A percentile compares a stretch with the other conserved stretches of the same genome.
Conservation (phyloP, 495 filamentous ascomycete species). For the Neurospora cerealis region DNA sequence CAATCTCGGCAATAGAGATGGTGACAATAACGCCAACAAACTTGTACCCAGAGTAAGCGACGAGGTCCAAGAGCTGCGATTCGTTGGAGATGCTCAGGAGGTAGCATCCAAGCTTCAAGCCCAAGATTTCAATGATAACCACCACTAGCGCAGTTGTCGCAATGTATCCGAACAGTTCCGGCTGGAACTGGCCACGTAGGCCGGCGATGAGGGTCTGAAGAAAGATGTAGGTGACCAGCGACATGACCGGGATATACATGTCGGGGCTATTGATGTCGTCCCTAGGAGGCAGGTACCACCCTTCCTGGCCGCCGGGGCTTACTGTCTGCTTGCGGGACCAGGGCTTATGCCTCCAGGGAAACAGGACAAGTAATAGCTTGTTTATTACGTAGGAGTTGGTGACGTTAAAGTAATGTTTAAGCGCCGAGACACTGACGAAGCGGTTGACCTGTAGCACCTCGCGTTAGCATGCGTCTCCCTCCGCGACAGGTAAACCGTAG, state of each 20-base stretch:
- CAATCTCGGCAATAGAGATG: slow-evolving; percentile 62
- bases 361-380: slow-evolving; percentile 82
- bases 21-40: slow-evolving; percentile 94
- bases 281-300: slow-evolving; percentile 85
- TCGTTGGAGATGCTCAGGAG: slow-evolving; percentile 83
- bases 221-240: slow-evolving; percentile 93
- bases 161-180: slow-evolving; percentile 81
- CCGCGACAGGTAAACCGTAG: background rate
- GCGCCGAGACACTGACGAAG: slow-evolving; percentile 79
- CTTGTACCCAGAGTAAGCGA: slow-evolving; percentile 97
- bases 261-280: slow-evolving; percentile 97
- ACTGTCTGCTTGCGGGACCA: slow-evolving; percentile 72
- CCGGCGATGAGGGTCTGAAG: slow-evolving; percentile 83
- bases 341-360: slow-evolving; percentile 93
- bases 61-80: slow-evolving; percentile 77
- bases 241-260: slow-evolving; percentile 97
- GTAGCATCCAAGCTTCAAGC: slow-evolving; percentile 86
- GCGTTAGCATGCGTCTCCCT: background rate
- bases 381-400: slow-evolving; percentile 83
- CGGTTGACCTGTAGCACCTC: slow-evolving; percentile 60
- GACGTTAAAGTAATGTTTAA: slow-evolving; percentile 98
- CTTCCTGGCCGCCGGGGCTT: slow-evolving; percentile 59
- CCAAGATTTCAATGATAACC: slow-evolving; percentile 76
- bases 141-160: slow-evolving; percentile 75
- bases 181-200: slow-evolving; percentile 85